These are phyloP conservation scores for Paraconiothyrium brasiliense DNA, from an alignment of 2,329 filamentous ascomycete genomes.

Conservation along the genomic window DNA sequence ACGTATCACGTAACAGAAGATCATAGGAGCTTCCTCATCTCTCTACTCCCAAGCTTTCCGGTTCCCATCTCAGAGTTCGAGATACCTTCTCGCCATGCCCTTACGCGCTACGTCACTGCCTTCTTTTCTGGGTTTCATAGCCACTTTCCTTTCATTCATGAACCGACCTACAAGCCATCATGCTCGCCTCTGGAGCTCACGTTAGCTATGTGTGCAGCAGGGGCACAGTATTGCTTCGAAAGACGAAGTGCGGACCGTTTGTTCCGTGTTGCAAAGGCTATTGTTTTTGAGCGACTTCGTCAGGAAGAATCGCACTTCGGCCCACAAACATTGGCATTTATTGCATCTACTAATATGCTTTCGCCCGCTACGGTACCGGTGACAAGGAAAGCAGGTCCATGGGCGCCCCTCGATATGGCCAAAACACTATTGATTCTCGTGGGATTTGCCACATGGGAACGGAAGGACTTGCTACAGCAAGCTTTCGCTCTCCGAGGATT, in stretches of 20 bases:
- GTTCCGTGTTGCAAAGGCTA: constrained; percentile 40
- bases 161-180: constrained; percentile 42
- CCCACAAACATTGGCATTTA: constrained; percentile 33
- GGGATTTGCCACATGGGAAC: constrained; percentile 45
- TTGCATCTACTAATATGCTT: constrained; percentile 25
- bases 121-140: constrained; percentile 45
- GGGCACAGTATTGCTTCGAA: constrained; percentile 48
- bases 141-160: constrained; percentile 47
- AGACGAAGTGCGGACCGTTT: constrained; percentile 38
- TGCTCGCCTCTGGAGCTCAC: constrained; percentile 43
- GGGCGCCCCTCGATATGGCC: constrained; percentile 38
- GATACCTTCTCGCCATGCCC: constrained; percentile 41
- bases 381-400: constrained; percentile 30
- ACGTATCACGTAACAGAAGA: constrained; percentile 41
- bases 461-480: constrained; percentile 40
- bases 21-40: constrained; percentile 33
- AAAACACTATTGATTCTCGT: constrained; percentile 44
- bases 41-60: constrained; percentile 30
- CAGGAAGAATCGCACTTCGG: constrained; percentile 38
- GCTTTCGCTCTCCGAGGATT: constrained; percentile 40
- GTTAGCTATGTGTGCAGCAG: constrained; percentile 44
- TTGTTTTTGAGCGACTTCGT: constrained; percentile 38
- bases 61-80: constrained; percentile 36
- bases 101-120: constrained; percentile 43
- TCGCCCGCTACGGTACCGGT: constrained; percentile 19